Percentiles rank a stretch among this genome's conserved stretches.
Conservation (phyloP, 169 alveolate species). For the Plasmodium adleri region DNA sequence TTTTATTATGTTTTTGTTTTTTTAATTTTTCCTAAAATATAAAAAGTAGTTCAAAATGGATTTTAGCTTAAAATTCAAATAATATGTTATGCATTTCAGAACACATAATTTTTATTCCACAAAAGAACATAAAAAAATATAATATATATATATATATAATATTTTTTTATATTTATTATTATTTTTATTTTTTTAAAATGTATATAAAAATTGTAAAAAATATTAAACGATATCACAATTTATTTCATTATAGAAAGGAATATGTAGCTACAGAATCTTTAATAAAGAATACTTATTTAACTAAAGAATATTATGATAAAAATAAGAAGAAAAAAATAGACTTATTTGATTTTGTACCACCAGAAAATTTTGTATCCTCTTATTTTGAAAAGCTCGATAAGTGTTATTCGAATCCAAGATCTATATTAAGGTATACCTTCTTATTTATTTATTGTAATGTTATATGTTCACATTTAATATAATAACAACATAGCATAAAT, state of each 20-base stretch:
- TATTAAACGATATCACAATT: not conserved
- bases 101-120: no score
- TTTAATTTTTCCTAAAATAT: no score
- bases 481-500: not conserved
- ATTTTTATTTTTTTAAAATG: slow-evolving; percentile 6
- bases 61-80: no score
- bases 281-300: slow-evolving; percentile 53
- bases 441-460: not conserved
- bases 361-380: slow-evolving; percentile 81
- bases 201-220: not conserved
- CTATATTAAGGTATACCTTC: slow-evolving; percentile 79
- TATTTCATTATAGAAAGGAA: slow-evolving; percentile 6
- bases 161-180: no score
- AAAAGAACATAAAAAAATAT: no score
- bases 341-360: slow-evolving; percentile 86
- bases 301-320: slow-evolving; percentile 64
- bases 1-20: no score
- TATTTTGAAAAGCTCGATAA: slow-evolving; percentile 83
- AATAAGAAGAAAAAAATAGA: slow-evolving; percentile 49
- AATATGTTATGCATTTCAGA: no score
- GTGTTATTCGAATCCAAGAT: slow-evolving; percentile 86
- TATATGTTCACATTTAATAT: not conserved
- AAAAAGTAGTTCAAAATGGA: no score
- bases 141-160: no score
- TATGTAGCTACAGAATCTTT: slow-evolving; percentile 59